Percentiles rank a stretch among this genome's conserved stretches.
phyloP scores from a whole-genome alignment of 345 rosid genomes.

The Turritis glabra region DNA sequence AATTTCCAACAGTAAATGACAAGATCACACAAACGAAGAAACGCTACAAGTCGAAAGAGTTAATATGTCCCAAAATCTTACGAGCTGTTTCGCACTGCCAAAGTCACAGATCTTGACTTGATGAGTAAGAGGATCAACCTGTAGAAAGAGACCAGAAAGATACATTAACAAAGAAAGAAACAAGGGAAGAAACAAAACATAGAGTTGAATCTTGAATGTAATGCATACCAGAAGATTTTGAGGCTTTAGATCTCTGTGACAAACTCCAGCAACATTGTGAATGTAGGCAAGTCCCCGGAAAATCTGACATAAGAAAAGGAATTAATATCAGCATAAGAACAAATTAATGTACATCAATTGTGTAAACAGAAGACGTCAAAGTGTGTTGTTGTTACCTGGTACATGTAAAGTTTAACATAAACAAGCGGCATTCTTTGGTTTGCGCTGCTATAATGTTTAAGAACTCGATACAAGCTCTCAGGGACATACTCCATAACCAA shows the following conservation, averaged over 20 bases:
- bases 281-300: constrained; percentile 84
- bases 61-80: constrained; percentile 34
- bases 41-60: neutral
- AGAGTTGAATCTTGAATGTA: constrained; percentile 2
- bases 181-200: constrained; percentile 7
- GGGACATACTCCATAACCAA: constrained; percentile 93
- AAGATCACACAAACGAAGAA: constrained; percentile 1
- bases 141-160: constrained; percentile 12
- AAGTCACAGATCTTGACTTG: constrained; percentile 80
- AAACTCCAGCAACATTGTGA: constrained; percentile 78
- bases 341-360: neutral
- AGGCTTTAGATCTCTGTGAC: constrained; percentile 90
- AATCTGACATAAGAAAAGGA: constrained; percentile 50
- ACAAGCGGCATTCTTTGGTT: constrained; percentile 84
- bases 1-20: neutral
- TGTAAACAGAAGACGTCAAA: neutral
- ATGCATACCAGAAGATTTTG: constrained; percentile 79
- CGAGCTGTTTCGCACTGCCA: constrained; percentile 93
- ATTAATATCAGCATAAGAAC: neutral
- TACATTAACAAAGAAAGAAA: constrained; percentile 12
- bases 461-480: constrained; percentile 82
- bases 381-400: constrained; percentile 55
- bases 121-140: constrained; percentile 95
- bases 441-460: constrained; percentile 78
- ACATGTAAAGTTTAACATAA: constrained; percentile 79